Base-by-base conservation (phyloP, 1,139 yeast genomes). In the Zygosaccharomyces pseudobailii region DNA sequence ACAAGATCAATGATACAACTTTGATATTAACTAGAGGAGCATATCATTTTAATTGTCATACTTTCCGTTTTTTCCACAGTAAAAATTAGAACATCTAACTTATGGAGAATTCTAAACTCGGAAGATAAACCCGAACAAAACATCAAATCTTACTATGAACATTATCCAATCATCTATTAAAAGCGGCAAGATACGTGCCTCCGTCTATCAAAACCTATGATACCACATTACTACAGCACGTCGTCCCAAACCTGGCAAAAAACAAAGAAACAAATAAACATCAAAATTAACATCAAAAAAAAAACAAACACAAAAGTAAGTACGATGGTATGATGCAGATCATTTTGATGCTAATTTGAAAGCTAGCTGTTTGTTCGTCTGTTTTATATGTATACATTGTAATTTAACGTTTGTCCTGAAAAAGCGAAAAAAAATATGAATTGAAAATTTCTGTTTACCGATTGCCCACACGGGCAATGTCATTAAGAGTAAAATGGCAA, bases 211-310 rank as follows among this genome's bases (percentile, higher is more conserved):
- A 22, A 22, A 22, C 27, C n/a, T 20, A 3, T 2, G 21, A 5
- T 30, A 30, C 27, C 10, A 35, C 8, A 28, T 38, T 25, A 33
- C 13, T 28, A 38, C 6, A 38, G 32, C 8, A 27, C 41, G 19
- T 38, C 41, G 33, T 38, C 41, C 41, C 41, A 38, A 13, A 38
- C 41, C 23, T 38, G 41, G 31, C 41, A 38, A 23, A 38, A 38
- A 10, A 38, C 23, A 23, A 38, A 38, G 24, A 38, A 38, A 27
- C 41, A 38, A 17, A 28, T 38, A 19, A 38, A 38, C 41, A 38
- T 24, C 23, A 38, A 28, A 10, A 38, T 27, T 34, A 38, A 23
- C 41, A 38, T 38, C 33, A n/a, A n/a, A 30, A 10, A 9, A 30
- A 4, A 30, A 9, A 2, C 33, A 30, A 3, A 10, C 3, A 19